phyloP scores from a whole-genome alignment of 1,284 basidiomycete species.

The Cystobasidiaceae sp. region DNA sequence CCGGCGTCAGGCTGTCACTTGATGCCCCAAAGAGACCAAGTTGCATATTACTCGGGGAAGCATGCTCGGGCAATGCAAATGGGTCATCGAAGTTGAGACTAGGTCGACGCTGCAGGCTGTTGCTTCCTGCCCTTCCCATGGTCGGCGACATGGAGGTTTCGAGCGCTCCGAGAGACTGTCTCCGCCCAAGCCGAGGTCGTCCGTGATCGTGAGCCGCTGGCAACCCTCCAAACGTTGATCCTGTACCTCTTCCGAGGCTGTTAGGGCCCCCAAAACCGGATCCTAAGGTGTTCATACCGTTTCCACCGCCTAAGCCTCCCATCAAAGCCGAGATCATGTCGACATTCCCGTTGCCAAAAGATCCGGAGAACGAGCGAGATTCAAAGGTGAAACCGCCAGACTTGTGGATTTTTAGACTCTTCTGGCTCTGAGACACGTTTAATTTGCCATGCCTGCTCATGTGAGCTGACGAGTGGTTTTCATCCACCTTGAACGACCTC shows the following conservation, averaged over 20 bases:
- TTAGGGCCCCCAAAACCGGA: too few relatives aligned
- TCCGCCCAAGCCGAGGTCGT: too few relatives aligned
- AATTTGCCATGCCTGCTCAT: constrained; percentile 13
- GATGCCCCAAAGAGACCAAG: not conserved
- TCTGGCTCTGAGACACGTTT: constrained; percentile 2
- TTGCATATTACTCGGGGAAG: not conserved
- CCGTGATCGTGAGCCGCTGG: too few relatives aligned
- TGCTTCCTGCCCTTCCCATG: too few relatives aligned
- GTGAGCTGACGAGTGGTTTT: constrained; percentile 8
- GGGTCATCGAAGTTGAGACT: not conserved
- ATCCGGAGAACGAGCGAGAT: constrained; percentile 13
- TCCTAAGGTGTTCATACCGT: too few relatives aligned
- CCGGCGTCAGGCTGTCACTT: too few relatives aligned
- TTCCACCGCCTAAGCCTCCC: too few relatives aligned
- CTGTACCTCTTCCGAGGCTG: too few relatives aligned
- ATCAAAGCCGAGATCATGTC: constrained; percentile 1
- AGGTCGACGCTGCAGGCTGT: not conserved
- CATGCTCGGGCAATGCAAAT: not conserved
- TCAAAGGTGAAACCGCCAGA: constrained; percentile 20
- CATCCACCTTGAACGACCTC: not conserved
- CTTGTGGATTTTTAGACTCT: constrained; percentile 19
- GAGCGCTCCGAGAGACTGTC: too few relatives aligned
- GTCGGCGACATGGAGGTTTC: too few relatives aligned
- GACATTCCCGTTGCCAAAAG: not conserved
- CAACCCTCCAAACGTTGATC: too few relatives aligned